Evolutionary conservation across 1,139 yeast species (phyloP).

Genomic region (Nakaseomyces nivariensis): DNA sequence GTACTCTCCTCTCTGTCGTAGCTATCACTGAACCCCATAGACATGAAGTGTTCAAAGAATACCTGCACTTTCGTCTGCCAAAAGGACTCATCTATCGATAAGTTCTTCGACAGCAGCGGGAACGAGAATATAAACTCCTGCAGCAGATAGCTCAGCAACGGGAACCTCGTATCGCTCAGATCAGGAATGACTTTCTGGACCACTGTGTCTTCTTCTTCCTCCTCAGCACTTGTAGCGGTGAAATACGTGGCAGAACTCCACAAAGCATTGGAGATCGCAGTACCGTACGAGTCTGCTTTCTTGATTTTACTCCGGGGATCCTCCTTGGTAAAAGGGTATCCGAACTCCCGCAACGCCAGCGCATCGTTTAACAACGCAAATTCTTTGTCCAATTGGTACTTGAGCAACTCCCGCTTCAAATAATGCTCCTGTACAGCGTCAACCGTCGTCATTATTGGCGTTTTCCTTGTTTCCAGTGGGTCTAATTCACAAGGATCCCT

Average conservation of each 20-base stretch:
- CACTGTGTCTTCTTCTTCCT: background rate
- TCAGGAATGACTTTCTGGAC: background rate
- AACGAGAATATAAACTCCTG: conserved; percentile 51
- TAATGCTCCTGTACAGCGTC: conserved; percentile 63
- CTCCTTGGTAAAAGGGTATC: conserved; percentile 52
- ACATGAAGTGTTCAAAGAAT: conserved; percentile 67
- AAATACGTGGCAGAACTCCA: background rate
- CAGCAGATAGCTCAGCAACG: conserved; percentile 60
- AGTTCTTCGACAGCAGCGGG: conserved; percentile 53
- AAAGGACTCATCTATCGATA: conserved; percentile 43
- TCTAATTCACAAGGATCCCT: too few species aligned
- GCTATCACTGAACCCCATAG: conserved; percentile 56
- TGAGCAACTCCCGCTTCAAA: conserved; percentile 67
- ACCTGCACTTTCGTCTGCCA: conserved; percentile 77
- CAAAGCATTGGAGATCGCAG: conserved; percentile 3
- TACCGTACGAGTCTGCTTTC: conserved; percentile 1
- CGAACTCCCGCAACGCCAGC: conserved; percentile 54
- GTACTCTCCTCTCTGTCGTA: conserved; percentile 66
- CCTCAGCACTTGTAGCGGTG: background rate
- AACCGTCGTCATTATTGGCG: background rate
- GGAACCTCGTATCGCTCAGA: conserved; percentile 36
- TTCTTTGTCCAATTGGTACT: conserved; percentile 53
- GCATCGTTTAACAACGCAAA: conserved; percentile 47
- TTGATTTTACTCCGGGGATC: conserved; percentile 23
- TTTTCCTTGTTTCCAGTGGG: background rate